These are phyloP conservation scores for Uronychia binucleata DNA, from an alignment of 73 alveolate species.

Conservation along the genomic window DNA sequence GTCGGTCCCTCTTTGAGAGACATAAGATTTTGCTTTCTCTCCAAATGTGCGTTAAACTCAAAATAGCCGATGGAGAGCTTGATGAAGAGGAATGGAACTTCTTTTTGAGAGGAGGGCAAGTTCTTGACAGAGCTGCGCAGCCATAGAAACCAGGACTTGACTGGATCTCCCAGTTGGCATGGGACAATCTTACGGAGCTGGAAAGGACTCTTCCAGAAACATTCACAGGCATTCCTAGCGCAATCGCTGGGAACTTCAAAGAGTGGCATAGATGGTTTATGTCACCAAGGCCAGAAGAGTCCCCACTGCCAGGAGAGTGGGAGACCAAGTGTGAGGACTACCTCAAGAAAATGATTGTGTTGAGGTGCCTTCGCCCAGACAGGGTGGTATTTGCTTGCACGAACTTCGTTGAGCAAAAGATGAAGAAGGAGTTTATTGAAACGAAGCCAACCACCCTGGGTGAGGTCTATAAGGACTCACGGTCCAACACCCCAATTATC, in stretches of 20 bases:
- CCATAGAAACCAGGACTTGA: conserved; percentile 90
- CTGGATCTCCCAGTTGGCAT: conserved; percentile 83
- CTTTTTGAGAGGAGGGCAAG: conserved; percentile 96
- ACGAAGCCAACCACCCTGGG: conserved; percentile 94
- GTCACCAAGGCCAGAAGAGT: conserved; percentile 94
- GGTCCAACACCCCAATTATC: conserved; percentile 91
- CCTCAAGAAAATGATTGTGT: conserved; percentile 94
- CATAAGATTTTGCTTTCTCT: conserved; percentile 98
- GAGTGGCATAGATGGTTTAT: conserved; percentile 99
- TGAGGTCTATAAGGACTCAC: conserved; percentile 89
- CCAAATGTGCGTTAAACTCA: conserved; percentile 95
- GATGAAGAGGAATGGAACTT: conserved; percentile 95
- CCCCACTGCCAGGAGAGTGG: conserved; percentile 99
- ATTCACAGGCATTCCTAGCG: conserved; percentile 92
- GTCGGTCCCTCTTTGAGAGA: conserved; percentile 98
- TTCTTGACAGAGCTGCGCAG: conserved; percentile 74
- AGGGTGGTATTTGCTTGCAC: conserved; percentile 96
- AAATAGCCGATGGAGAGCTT: conserved; percentile 84
- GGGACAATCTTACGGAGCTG: conserved; percentile 95
- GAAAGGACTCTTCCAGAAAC: conserved; percentile 80
- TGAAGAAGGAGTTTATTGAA: conserved; percentile 96
- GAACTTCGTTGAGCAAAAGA: conserved; percentile 88
- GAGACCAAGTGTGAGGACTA: conserved; percentile 96
- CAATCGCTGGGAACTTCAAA: conserved; percentile 92
- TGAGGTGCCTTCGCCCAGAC: conserved; percentile 98